A percentile compares a stretch with the other conserved stretches of the same genome.
phyloP scores from a whole-genome alignment of 805 yeast genomes.

The Monosporozyma unispora region DNA sequence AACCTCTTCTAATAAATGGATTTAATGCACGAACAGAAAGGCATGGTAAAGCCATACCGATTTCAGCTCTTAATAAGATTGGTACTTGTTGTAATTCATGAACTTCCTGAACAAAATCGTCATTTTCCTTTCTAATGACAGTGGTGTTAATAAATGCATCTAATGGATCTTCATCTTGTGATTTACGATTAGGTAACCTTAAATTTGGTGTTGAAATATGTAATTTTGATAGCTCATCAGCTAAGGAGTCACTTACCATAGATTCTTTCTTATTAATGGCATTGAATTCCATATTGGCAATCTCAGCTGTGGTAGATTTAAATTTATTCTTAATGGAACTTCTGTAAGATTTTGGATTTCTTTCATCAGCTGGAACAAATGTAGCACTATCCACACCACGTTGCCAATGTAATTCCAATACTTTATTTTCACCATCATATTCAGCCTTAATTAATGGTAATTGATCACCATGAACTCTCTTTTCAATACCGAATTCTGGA shows the following conservation, averaged over 20 bases:
- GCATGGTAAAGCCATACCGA: conserved; percentile 94
- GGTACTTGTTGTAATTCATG: conserved; percentile 73
- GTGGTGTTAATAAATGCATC: conserved; percentile 43
- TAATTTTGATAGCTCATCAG: conserved; percentile 41
- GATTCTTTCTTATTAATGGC: conserved; percentile 19
- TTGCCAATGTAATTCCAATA: conserved; percentile 86
- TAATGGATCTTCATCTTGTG: conserved; percentile 35
- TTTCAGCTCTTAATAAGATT: conserved; percentile 76
- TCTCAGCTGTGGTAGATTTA: conserved; percentile 60
- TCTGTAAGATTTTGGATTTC: conserved; percentile 65
- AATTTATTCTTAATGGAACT: conserved; percentile 70
- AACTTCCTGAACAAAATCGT: conserved; percentile 67
- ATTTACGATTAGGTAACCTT: conserved; percentile 22
- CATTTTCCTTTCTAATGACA: conserved; percentile 52
- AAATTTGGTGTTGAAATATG: conserved; percentile 42
- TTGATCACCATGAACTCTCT: conserved; percentile 96
- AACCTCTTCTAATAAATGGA: conserved; percentile 48
- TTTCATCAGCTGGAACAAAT: conserved; percentile 84
- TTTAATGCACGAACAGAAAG: conserved; percentile 84
- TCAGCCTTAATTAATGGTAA: conserved; percentile 88
- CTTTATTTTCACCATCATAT: conserved; percentile 58
- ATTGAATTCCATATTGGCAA: conserved; percentile 44
- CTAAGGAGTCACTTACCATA: conserved; percentile 35
- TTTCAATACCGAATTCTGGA: conserved; percentile 91
- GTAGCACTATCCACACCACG: conserved; percentile 87